Evolutionary conservation across 2,329 filamentous ascomycete genomes (phyloP).

Genomic region (Didymella segeticola): DNA sequence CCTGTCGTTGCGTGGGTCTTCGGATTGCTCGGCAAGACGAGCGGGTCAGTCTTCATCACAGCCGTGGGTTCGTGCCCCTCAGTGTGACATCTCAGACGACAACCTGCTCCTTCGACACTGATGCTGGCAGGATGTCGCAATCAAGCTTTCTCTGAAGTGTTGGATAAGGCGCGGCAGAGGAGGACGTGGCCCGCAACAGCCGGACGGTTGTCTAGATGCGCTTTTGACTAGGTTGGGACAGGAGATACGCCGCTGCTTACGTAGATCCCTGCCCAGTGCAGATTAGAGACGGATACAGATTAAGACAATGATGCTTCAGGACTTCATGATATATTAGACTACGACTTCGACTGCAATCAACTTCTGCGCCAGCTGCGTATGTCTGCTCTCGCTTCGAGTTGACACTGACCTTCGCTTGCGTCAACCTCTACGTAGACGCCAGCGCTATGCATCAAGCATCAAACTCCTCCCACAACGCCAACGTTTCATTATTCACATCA

Average conservation of each 20-base stretch:
- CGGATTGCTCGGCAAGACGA: constrained; percentile 13
- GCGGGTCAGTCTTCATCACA: constrained; percentile 10
- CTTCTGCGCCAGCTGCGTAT: constrained; percentile 1
- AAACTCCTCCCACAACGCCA: not conserved
- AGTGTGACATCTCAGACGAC: constrained; percentile 5
- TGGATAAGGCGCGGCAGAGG: constrained; percentile 1
- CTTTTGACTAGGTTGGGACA: constrained; percentile 9
- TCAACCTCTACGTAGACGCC: constrained; percentile 2
- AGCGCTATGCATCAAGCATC: not conserved
- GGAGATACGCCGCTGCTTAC: constrained; percentile 1
- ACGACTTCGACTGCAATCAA: constrained; percentile 10
- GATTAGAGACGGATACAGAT: not conserved
- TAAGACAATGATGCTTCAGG: constrained; percentile 1
- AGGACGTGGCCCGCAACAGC: constrained; percentile 9
- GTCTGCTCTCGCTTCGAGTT: not conserved
- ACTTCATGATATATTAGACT: constrained; percentile 11
- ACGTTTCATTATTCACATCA: not conserved
- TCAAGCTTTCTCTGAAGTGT: not conserved
- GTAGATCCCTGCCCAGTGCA: constrained; percentile 11
- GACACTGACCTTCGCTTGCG: not conserved
- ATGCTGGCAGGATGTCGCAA: not conserved
- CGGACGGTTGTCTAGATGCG: not conserved
- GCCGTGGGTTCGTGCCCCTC: constrained; percentile 12
- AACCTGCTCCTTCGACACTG: constrained; percentile 5
- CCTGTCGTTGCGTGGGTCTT: constrained; percentile 7